Conservation (phyloP, 768 basidiomycete genomes). For the Xanthoconium stramineum region DNA sequence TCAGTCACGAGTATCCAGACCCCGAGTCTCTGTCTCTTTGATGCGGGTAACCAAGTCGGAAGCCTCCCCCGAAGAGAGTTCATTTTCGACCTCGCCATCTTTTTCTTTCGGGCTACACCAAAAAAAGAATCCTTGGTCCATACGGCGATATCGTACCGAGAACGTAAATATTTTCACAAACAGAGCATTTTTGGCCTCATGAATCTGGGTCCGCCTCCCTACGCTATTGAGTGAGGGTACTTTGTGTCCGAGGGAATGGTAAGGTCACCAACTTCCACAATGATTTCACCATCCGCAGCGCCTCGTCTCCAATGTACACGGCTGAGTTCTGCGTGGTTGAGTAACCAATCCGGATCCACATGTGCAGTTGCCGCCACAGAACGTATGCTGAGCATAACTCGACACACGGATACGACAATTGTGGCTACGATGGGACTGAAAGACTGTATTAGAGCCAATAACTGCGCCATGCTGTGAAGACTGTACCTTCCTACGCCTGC, state of each 20-base stretch:
- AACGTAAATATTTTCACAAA: no score
- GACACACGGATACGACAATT: constrained; percentile 29
- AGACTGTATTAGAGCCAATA: background rate
- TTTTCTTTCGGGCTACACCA: no score
- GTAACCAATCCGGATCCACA: constrained; percentile 41
- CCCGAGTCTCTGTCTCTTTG: constrained; percentile 3
- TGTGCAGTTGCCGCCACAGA: constrained; percentile 41
- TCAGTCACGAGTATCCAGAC: background rate
- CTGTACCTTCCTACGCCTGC: constrained; percentile 4
- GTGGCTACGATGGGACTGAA: constrained; percentile 4
- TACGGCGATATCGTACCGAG: no score
- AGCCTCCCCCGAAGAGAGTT: background rate
- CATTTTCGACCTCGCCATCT: no score
- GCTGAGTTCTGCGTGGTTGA: constrained; percentile 45
- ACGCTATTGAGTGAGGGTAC: background rate
- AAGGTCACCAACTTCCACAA: constrained; percentile 1
- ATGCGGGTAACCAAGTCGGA: background rate
- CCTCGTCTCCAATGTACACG: constrained; percentile 24
- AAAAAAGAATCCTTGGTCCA: no score
- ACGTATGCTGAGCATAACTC: constrained; percentile 39
- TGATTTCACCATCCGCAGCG: constrained; percentile 1
- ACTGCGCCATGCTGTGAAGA: background rate
- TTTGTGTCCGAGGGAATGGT: background rate
- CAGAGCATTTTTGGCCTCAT: background rate
- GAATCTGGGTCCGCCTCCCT: background rate